Evolutionary conservation across 352 stramenopile genomes (phyloP).

Genomic region (Pythium monospermum): DNA sequence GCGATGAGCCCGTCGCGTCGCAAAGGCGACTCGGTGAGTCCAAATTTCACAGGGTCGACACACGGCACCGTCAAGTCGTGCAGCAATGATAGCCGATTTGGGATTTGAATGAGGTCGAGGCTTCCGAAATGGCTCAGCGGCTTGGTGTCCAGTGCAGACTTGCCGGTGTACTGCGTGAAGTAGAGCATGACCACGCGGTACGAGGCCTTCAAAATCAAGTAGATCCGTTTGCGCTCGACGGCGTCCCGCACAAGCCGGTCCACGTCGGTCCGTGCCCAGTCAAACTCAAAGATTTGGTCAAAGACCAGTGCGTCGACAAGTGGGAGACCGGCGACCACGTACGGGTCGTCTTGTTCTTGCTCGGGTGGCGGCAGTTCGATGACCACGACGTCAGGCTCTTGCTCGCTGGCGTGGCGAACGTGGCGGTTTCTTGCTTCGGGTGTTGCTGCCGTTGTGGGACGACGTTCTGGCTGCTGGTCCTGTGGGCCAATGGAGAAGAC

Average conservation of each 20-base stretch:
- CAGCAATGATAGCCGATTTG: slow-evolving; percentile 42
- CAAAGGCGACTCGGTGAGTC: slow-evolving; percentile 39
- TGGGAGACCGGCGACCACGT: slow-evolving; percentile 25
- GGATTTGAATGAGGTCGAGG: slow-evolving; percentile 40
- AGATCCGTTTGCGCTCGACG: slow-evolving; percentile 60
- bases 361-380: slow-evolving; percentile 14
- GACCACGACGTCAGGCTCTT: slow-evolving; percentile 2
- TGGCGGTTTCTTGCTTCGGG: neutral
- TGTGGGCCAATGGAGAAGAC: slow-evolving; percentile 43
- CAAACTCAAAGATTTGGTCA: slow-evolving; percentile 39
- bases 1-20: slow-evolving; percentile 39
- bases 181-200: slow-evolving; percentile 64
- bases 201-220: slow-evolving; percentile 27
- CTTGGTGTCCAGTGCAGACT: slow-evolving; percentile 19
- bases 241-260: slow-evolving; percentile 56
- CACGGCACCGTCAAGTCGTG: slow-evolving; percentile 56
- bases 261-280: slow-evolving; percentile 48
- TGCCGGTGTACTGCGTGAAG: slow-evolving; percentile 53
- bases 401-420: neutral
- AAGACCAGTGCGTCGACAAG: slow-evolving; percentile 30
- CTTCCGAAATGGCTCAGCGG: neutral
- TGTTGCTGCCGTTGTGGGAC: neutral
- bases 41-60: slow-evolving; percentile 41
- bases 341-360: slow-evolving; percentile 18
- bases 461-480: neutral